Evolutionary conservation across 306 rosid genomes (phyloP), one percentile per base, ranked within the genome.

Genomic region (Vicia villosa): DNA sequence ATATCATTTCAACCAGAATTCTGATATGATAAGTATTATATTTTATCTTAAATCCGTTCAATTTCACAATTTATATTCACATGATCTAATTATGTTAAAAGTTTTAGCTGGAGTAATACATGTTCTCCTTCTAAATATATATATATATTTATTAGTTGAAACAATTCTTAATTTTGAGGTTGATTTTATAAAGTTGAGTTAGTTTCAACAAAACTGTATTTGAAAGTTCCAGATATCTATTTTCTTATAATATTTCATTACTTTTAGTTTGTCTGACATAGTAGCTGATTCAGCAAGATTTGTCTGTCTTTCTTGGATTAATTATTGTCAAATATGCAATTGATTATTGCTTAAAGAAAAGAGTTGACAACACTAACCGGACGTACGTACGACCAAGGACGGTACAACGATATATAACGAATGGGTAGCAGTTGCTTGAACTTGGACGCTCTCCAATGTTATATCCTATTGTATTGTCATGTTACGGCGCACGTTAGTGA

Each of bases 321-420:
- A 17, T 37, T 49, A 20, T 41, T 63, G 1, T 26, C 2, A 15
- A 10, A 42, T 11, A 52, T 28, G 17, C 41, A 52, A 20, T 68
- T 37, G 40, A 47, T 51, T 38, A 51, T 52, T 52, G 19, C 12
- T 36, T 19, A 51, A 22, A 10, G 10, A 46, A 38, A 34, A 52
- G 22, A 17, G 59, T 46, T 19, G 22, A 21, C 61, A 34, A 1
- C n/a, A 60, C 15, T 32, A 73, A 63, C 70, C 11, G 71, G 75
- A 59, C 75, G 86, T 74, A 78, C 86, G 86, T 74, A 78, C 78
- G 75, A 73, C 50, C 68, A 61, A 51, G 80, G 77, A 77, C 79
- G 74, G 84, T 75, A 24, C 15, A 21, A 45, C 8, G 12, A 15
- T 12, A 3, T 3, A 40, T 10, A 46, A n/a, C 51, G 8, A 46